These are phyloP conservation scores for Phialophora expanda DNA, from an alignment of 2,329 filamentous ascomycete genomes.

Conservation along the genomic window DNA sequence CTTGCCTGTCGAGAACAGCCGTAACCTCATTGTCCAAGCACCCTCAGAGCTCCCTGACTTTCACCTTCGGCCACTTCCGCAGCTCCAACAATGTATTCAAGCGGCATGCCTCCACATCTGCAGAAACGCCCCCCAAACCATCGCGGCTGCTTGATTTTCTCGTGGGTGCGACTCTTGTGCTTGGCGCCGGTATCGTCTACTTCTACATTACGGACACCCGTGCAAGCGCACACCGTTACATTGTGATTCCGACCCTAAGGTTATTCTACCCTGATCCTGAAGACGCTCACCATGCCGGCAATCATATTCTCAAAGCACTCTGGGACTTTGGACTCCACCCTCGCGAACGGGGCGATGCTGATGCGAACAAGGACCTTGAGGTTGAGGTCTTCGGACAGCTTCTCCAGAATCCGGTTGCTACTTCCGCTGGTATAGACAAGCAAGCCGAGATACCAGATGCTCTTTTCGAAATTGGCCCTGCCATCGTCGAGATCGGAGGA, in stretches of 20 bases:
- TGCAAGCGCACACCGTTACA: constrained; percentile 70
- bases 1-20: neutral
- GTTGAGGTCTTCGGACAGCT: constrained; percentile 76
- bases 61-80: constrained; percentile 2
- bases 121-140: constrained; percentile 36
- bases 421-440: constrained; percentile 96
- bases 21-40: neutral
- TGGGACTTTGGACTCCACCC: constrained; percentile 78
- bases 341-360: constrained; percentile 73
- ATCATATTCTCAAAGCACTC: constrained; percentile 71
- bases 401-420: constrained; percentile 85
- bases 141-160: constrained; percentile 57
- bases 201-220: constrained; percentile 77
- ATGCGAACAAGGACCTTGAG: constrained; percentile 59
- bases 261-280: constrained; percentile 62
- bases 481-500: constrained; percentile 89
- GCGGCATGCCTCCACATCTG: constrained; percentile 36
- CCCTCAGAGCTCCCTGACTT: constrained; percentile 8
- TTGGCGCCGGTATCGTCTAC: constrained; percentile 60
- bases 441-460: constrained; percentile 85
- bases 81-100: constrained; percentile 11
- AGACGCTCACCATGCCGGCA: constrained; percentile 86
- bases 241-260: constrained; percentile 59
- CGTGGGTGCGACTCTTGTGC: constrained; percentile 60
- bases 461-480: constrained; percentile 82